Conservation (phyloP, 2,329 filamentous ascomycete species). For the Colletotrichum neosansevieriae region DNA sequence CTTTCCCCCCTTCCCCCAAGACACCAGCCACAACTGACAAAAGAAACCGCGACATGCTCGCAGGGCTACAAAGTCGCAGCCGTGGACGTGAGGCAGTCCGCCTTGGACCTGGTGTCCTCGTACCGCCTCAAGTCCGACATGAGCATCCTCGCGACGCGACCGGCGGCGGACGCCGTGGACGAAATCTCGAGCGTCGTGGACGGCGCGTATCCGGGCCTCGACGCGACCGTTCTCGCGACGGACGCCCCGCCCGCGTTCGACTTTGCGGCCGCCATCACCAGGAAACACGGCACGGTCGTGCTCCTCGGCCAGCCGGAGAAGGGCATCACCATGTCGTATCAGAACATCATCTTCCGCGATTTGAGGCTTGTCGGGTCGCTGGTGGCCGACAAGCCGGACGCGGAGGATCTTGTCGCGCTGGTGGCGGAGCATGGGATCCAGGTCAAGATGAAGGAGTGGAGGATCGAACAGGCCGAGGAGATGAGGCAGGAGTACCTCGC, state of each 20-base stretch:
- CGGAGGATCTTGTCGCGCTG: constrained; percentile 31
- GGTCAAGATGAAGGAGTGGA: constrained; percentile 38
- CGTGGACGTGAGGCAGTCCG: constrained; percentile 35
- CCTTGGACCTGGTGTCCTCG: constrained; percentile 24
- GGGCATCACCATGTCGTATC: constrained; percentile 38
- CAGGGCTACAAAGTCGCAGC: constrained; percentile 37
- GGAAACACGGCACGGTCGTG: constrained; percentile 39
- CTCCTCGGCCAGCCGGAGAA: constrained; percentile 39
- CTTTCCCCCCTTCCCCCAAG: no score
- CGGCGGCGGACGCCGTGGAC: constrained; percentile 41
- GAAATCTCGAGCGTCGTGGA: constrained; percentile 10
- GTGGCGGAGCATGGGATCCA: constrained; percentile 33
- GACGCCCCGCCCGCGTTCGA: constrained; percentile 38
- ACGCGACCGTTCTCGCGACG: constrained; percentile 39
- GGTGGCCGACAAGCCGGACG: constrained; percentile 27
- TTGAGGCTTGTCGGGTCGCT: constrained; percentile 36
- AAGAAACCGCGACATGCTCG: no score
- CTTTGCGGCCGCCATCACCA: constrained; percentile 31
- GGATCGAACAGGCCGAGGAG: constrained; percentile 32
- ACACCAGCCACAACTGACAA: no score
- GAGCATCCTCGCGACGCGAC: constrained; percentile 46
- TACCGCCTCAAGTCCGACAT: constrained; percentile 24
- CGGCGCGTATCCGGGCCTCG: constrained; percentile 33
- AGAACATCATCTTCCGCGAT: constrained; percentile 37
- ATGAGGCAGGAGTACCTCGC: constrained; percentile 34